These are phyloP conservation scores for Fusarium sp. DNA, from an alignment of 2,329 filamentous ascomycete genomes.

Conservation along the genomic window DNA sequence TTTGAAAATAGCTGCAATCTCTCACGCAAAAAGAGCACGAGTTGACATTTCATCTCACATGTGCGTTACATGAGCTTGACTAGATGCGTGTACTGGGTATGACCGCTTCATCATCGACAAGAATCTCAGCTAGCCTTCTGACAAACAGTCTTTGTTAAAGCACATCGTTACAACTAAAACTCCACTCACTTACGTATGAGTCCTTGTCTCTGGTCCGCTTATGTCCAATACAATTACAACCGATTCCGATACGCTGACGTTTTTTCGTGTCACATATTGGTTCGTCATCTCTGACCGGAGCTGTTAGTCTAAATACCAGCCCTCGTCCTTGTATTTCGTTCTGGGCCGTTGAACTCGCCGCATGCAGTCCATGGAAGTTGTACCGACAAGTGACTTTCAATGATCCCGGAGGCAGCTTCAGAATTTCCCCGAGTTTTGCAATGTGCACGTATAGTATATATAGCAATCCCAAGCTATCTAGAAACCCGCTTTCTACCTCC, in stretches of 20 bases:
- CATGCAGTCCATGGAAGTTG: too few species aligned
- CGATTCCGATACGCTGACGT: too few species aligned
- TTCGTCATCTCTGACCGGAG: too few species aligned
- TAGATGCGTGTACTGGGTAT: not conserved
- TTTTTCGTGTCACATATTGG: too few species aligned
- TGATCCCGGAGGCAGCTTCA: not conserved
- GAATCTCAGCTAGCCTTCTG: not conserved
- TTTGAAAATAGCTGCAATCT: not conserved
- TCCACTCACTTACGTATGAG: not conserved
- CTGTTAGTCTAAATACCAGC: too few species aligned
- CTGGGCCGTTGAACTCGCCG: not conserved
- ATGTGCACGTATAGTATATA: too few species aligned
- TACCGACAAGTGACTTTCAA: too few species aligned
- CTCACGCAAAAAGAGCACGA: not conserved
- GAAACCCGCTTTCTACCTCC: not conserved
- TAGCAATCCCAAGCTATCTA: not conserved
- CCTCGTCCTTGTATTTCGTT: too few species aligned
- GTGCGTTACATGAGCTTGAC: not conserved
- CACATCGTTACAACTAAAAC: not conserved
- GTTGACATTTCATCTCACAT: not conserved
- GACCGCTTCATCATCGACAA: accelerated
- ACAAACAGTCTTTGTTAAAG: not conserved
- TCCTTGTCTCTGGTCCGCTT: not conserved
- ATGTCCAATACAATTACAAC: not conserved
- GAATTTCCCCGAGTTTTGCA: not conserved